Conservation (phyloP, 2,329 filamentous ascomycete species). For the Beauveria caledonica region DNA sequence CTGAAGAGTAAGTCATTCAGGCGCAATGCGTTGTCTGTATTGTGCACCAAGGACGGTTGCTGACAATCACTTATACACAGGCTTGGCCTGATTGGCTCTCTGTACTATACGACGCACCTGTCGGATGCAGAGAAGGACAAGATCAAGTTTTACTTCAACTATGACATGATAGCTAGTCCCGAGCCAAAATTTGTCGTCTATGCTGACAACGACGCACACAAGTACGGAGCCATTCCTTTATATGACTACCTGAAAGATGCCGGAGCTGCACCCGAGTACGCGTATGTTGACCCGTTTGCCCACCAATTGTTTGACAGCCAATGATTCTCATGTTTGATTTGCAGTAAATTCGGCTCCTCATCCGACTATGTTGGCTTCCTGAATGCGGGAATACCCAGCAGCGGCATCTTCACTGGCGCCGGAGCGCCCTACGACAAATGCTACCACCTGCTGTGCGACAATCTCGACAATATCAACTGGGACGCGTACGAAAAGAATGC, state of each 20-base stretch:
- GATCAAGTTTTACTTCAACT: constrained; percentile 61
- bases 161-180: constrained; percentile 57
- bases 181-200: constrained; percentile 33
- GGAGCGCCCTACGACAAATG: constrained; percentile 26
- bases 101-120: constrained; percentile 31
- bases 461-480: constrained; percentile 32
- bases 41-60: neutral
- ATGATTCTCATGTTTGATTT: neutral
- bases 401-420: constrained; percentile 34
- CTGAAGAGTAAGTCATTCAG: constrained; percentile 27
- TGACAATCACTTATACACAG: constrained; percentile 12
- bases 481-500: constrained; percentile 30
- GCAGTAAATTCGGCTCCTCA: constrained; percentile 25
- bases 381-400: constrained; percentile 30
- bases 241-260: constrained; percentile 27
- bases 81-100: constrained; percentile 35
- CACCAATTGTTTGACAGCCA: too few species aligned
- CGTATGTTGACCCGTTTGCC: constrained; percentile 17
- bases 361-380: constrained; percentile 35
- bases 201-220: constrained; percentile 30
- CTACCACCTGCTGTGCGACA: constrained; percentile 34
- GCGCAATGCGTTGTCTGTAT: too few species aligned
- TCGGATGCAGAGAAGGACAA: constrained; percentile 36
- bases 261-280: constrained; percentile 25
- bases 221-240: constrained; percentile 26